Conservation (phyloP, 352 stramenopile species). For the Paralagenidium karlingii region DNA sequence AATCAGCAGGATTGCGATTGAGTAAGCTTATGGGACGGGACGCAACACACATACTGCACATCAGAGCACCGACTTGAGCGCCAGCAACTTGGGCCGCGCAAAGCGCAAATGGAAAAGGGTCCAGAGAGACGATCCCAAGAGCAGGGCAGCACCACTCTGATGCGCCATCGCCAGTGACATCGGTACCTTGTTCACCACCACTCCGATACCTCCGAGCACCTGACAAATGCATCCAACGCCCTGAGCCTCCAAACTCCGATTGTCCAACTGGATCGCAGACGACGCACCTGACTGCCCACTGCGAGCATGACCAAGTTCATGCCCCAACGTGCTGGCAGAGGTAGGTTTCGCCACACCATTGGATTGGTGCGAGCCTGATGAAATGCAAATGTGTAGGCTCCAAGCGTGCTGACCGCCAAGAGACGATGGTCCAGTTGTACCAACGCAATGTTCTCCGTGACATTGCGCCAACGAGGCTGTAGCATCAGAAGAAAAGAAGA, state of each 20-base stretch:
- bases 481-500: not conserved
- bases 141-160: slow-evolving; percentile 48
- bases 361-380: slow-evolving; percentile 38
- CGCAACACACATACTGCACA: no score
- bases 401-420: slow-evolving; percentile 81
- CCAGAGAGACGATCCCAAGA: slow-evolving; percentile 57
- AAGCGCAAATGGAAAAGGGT: slow-evolving; percentile 48
- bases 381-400: slow-evolving; percentile 31
- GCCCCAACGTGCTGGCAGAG: slow-evolving; percentile 35
- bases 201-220: slow-evolving; percentile 87
- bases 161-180: slow-evolving; percentile 88
- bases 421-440: slow-evolving; percentile 95
- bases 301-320: slow-evolving; percentile 42
- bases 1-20: no score
- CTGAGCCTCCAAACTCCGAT: no score
- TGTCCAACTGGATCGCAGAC: not conserved
- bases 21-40: no score
- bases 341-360: slow-evolving; percentile 55
- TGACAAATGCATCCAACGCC: slow-evolving; percentile 14
- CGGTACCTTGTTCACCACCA: slow-evolving; percentile 92
- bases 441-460: slow-evolving; percentile 93
- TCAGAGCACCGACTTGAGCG: no score
- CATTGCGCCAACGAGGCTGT: slow-evolving; percentile 80
- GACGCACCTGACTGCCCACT: slow-evolving; percentile 21
- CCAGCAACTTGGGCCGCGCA: slow-evolving; percentile 14